A percentile compares a stretch with the other conserved stretches of the same genome.
These are phyloP conservation scores for Marasmius oreades DNA, from an alignment of 1,284 basidiomycete species.

Conservation along the genomic window DNA sequence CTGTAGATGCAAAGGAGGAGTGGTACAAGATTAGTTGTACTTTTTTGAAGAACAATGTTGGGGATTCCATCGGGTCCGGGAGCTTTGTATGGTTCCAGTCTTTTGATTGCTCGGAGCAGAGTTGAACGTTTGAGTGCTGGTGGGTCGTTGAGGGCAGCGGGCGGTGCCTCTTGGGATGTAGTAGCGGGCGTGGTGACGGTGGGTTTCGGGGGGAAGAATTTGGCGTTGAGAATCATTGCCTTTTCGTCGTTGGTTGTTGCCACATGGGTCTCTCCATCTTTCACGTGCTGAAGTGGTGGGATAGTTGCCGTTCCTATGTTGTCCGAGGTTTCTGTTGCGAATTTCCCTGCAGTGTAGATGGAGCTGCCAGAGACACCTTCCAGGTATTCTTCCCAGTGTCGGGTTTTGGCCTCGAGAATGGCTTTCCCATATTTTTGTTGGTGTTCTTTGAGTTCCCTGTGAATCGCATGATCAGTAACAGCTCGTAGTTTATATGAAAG, in stretches of 20 bases:
- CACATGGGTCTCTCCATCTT: constrained; percentile 1
- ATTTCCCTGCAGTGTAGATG: too few relatives aligned
- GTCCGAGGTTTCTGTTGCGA: constrained; percentile 14
- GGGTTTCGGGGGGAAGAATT: constrained; percentile 30
- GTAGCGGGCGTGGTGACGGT: too few relatives aligned
- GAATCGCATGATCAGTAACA: too few relatives aligned
- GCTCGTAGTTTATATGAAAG: constrained; percentile 4
- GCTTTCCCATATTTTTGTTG: too few relatives aligned
- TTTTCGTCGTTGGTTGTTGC: constrained; percentile 25
- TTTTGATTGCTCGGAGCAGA: constrained; percentile 15
- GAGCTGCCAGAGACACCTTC: too few relatives aligned
- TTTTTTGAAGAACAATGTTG: constrained; percentile 18
- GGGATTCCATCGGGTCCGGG: constrained; percentile 22
- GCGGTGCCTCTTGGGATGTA: not conserved
- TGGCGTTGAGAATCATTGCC: constrained; percentile 20
- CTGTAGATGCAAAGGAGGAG: constrained; percentile 1
- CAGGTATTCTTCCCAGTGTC: too few relatives aligned
- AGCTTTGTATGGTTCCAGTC: constrained; percentile 22
- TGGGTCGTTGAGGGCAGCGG: constrained; percentile 11
- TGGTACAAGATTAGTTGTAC: not conserved
- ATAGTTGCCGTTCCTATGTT: constrained; percentile 17
- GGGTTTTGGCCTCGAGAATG: too few relatives aligned
- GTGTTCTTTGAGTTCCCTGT: too few relatives aligned
- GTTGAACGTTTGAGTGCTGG: constrained; percentile 18
- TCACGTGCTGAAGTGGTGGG: constrained; percentile 21